Evolutionary conservation across 2,329 filamentous ascomycete genomes (phyloP), one percentile per base, ranked within the genome.

Genomic region (Myriosclerotinia scirpicola): DNA sequence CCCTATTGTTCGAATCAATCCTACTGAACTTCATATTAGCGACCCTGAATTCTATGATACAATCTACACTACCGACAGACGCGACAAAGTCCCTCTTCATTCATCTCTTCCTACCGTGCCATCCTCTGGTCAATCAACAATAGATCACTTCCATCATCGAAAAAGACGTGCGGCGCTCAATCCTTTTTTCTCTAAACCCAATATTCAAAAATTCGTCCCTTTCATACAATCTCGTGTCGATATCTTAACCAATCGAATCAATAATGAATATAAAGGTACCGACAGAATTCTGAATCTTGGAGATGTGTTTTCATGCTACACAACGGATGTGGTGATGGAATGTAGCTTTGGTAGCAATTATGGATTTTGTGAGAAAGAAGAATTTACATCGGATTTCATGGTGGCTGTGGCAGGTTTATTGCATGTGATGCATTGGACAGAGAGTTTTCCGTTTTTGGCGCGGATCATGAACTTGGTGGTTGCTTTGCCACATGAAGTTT

Each of bases 1-100:
- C 9, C 76, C 77, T 1, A 76, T 79, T 34, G 70, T 79, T 53
- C 74, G 76, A 22, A 76, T 78, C 62, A 77, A 73, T 60, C 75
- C 77, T 14, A 53, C 46, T 11, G 80, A 81, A 67, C 73, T 82
- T 44, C 76, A 81, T 65, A 76, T 81, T 52, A 72, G 71, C 20
- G 72, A 75, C 40, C 72, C 75, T 6, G 64, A 71, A 54, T 80
- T 81, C 71, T 77, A 79, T 67, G 75, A 79, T 26, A 78, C 79
- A 62, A 71, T 82, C 30, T 81, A 79, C 68, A 74, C 77, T 8
- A 62, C 48, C 15, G 67, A 69, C 30, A 59, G 56, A 52, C 63
- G 69, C 14, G 69, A 70, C 34, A 70, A 67, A 38, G 54, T 63
- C 8, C 20, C 48, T 14, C 69, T 66, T 64, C 66, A 61, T 34